Conservation (phyloP, 2,329 filamentous ascomycete genomes). For the Chaetomium globosum region DNA sequence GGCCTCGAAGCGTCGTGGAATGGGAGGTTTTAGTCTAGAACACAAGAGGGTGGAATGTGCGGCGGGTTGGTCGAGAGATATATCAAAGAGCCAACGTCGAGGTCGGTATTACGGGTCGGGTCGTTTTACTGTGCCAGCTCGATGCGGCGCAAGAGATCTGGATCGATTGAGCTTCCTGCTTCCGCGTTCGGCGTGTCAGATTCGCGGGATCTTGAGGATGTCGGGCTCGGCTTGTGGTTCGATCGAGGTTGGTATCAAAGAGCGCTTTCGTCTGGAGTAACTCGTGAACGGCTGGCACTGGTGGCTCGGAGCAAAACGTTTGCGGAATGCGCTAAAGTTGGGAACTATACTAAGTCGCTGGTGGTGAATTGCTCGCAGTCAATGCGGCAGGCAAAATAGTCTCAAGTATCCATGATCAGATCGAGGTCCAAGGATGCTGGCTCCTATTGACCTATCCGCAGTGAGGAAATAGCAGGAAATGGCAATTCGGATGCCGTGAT, state of each 20-base stretch:
- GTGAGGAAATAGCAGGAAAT: not conserved
- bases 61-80: conserved; percentile 2
- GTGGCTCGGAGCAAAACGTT: not conserved
- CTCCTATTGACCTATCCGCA: not conserved
- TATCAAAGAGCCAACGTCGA: conserved; percentile 9
- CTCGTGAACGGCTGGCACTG: not conserved
- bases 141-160: conserved; percentile 18
- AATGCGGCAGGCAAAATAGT: not conserved
- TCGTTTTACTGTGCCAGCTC: conserved; percentile 6
- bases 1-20: not conserved
- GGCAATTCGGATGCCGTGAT: conserved; percentile 16
- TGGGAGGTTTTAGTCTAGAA: conserved; percentile 7
- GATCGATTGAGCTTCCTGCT: not conserved
- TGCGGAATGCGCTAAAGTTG: not conserved
- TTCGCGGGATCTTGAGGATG: not conserved
- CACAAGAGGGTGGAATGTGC: not conserved
- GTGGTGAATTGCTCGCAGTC: not conserved
- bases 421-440: not conserved
- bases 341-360: not conserved
- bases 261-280: not conserved
- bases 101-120: not conserved
- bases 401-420: conserved; percentile 1
- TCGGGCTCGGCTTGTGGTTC: not conserved
- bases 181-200: not conserved
- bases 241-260: not conserved